These are phyloP conservation scores for Haematococcus lacustris DNA, from an alignment of 139 green algal genomes.

Conservation along the genomic window DNA sequence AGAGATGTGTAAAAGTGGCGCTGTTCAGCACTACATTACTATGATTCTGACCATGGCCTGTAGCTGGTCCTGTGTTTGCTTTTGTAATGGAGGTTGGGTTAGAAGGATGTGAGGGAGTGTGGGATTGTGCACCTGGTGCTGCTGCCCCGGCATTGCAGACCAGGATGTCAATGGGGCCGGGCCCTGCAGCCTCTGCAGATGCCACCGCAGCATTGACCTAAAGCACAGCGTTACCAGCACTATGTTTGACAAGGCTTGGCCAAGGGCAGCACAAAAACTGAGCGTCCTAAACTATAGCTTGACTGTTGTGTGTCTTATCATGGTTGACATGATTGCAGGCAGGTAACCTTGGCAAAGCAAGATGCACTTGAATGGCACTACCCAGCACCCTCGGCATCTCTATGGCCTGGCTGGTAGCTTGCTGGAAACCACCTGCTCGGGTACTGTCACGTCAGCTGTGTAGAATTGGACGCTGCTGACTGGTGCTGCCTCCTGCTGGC, in stretches of 20 bases:
- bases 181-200: constrained; percentile 10
- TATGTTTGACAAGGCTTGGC: no score
- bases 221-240: no score
- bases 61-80: no score
- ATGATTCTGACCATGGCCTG: no score
- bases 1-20: no score
- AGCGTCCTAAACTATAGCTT: no score
- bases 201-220: neutral
- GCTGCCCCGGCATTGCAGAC: constrained; percentile 61
- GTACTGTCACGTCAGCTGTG: neutral
- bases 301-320: neutral
- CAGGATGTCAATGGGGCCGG: constrained; percentile 58
- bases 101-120: neutral
- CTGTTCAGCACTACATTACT: no score
- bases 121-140: constrained; percentile 27
- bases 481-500: neutral
- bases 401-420: neutral
- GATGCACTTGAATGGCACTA: neutral
- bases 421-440: neutral
- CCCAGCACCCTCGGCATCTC: neutral
- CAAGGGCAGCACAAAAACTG: no score
- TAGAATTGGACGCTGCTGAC: neutral
- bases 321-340: neutral
- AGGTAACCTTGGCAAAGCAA: neutral
- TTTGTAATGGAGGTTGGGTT: neutral